These are phyloP conservation scores for Geranium brycei DNA, from an alignment of 345 rosid species.

Conservation along the genomic window DNA sequence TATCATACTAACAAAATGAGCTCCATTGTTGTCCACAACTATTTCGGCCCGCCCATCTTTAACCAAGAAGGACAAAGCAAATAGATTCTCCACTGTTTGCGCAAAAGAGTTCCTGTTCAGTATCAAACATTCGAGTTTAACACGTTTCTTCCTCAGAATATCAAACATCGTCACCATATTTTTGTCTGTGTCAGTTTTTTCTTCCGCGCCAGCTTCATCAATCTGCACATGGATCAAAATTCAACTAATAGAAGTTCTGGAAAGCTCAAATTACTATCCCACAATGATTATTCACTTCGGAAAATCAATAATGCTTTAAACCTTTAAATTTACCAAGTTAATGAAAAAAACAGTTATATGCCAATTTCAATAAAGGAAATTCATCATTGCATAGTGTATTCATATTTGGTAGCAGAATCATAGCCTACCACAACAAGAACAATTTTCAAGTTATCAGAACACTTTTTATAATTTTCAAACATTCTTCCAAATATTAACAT, in stretches of 20 bases:
- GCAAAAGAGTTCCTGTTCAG: conserved; percentile 72
- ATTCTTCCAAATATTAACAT: neutral
- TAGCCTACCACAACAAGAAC: too few species aligned
- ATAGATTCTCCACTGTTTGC: conserved; percentile 79
- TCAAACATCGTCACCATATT: conserved; percentile 67
- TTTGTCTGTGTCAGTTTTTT: conserved; percentile 80
- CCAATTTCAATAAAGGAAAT: too few species aligned
- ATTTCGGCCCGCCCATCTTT: conserved; percentile 83
- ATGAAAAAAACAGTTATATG: too few species aligned
- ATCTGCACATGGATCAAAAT: conserved; percentile 10
- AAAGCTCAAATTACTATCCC: neutral
- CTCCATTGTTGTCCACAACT: conserved; percentile 39
- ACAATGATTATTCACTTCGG: neutral
- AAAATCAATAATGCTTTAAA: neutral
- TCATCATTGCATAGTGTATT: too few species aligned
- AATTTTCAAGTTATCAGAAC: too few species aligned
- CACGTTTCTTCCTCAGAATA: conserved; percentile 45
- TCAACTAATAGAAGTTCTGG: neutral
- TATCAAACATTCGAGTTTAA: conserved; percentile 58
- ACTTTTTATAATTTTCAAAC: neutral
- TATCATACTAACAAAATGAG: conserved; percentile 63
- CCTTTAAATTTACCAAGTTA: too few species aligned
- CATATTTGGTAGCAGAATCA: too few species aligned
- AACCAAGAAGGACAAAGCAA: conserved; percentile 75
- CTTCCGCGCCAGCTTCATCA: conserved; percentile 31